Percentiles rank a stretch among this genome's conserved stretches.
Conservation (phyloP, 345 rosid species). For the Aegle marmelos region DNA sequence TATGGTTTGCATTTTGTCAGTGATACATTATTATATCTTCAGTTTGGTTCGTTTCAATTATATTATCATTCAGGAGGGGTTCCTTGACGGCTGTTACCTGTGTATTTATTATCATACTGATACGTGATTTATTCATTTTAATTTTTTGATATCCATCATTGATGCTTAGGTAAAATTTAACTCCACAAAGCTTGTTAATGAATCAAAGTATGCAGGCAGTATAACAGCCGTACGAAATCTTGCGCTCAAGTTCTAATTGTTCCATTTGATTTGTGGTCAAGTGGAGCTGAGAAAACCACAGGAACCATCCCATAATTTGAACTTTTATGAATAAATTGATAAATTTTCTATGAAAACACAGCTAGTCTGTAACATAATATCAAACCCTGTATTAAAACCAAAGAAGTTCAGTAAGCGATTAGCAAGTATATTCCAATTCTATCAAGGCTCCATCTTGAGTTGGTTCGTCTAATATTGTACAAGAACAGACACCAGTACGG, state of each 20-base stretch:
- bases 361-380: not conserved
- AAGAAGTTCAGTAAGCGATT: not conserved
- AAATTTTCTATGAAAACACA: not conserved
- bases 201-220: not conserved
- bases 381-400: not conserved
- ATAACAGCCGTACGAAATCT: not conserved
- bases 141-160: not conserved
- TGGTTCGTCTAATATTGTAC: constrained; percentile 23
- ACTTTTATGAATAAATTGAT: not conserved
- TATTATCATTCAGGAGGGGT: not conserved
- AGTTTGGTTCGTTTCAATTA: not conserved
- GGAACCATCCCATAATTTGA: not conserved
- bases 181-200: not conserved
- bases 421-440: not conserved
- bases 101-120: not conserved
- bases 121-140: not conserved
- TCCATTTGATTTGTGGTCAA: not conserved
- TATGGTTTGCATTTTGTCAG: constrained; percentile 8
- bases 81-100: not conserved
- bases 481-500: constrained; percentile 12
- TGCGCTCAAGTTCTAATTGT: not conserved
- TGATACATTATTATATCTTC: not conserved
- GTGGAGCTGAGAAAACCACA: not conserved
- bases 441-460: constrained; percentile 6
- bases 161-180: no score